Conservation (phyloP, 371 early-diverging fungal species). For the Mucor irregularis region DNA sequence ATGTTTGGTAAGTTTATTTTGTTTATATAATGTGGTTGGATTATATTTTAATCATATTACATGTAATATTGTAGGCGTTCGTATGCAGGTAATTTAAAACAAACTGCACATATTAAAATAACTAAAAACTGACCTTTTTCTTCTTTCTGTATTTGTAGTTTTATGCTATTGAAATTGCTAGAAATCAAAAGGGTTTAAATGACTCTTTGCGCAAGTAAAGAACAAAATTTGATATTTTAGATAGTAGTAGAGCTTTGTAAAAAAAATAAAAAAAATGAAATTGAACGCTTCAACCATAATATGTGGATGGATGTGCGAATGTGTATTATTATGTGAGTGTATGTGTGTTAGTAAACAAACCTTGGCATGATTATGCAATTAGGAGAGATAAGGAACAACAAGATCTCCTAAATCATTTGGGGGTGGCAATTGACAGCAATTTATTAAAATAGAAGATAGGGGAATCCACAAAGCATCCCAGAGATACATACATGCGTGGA, state of each 20-base stretch:
- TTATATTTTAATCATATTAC: slow-evolving; percentile 9
- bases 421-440: slow-evolving; percentile 5
- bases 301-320: too few species aligned
- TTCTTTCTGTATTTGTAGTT: slow-evolving; percentile 56
- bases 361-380: slow-evolving; percentile 2
- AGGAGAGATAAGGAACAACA: not conserved
- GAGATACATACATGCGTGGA: not conserved
- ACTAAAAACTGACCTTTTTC: not conserved
- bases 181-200: slow-evolving; percentile 84
- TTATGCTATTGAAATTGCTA: slow-evolving; percentile 87
- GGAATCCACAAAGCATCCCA: too few species aligned
- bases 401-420: not conserved
- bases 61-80: slow-evolving; percentile 33
- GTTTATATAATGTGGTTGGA: not conserved
- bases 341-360: slow-evolving; percentile 4
- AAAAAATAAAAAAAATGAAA: not conserved
- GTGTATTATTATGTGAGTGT: too few species aligned
- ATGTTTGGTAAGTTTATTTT: slow-evolving; percentile 71
- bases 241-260: too few species aligned
- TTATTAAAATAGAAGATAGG: not conserved
- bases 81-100: slow-evolving; percentile 46
- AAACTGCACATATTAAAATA: not conserved
- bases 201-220: slow-evolving; percentile 32
- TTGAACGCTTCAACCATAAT: not conserved
- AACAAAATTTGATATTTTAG: too few species aligned